A percentile compares a stretch with the other conserved stretches of the same genome.
These are phyloP conservation scores for Paspalum notatum DNA, from an alignment of 176 grass and related monocot genomes.

Conservation along the genomic window DNA sequence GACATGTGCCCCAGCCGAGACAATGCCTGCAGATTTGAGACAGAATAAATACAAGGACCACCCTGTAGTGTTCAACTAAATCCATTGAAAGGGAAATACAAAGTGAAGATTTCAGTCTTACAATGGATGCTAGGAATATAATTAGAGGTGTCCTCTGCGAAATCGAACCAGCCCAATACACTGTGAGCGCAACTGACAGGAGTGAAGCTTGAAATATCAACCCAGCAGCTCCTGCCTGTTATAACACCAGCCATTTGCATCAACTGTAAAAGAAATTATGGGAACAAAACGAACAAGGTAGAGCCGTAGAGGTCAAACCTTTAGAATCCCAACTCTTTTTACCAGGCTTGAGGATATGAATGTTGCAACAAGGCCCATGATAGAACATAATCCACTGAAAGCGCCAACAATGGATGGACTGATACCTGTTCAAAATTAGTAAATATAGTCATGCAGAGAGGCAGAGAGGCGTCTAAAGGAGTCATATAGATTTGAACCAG, in stretches of 20 bases:
- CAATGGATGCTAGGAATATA: constrained; percentile 87
- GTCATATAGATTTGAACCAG: neutral
- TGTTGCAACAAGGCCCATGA: constrained; percentile 95
- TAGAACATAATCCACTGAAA: constrained; percentile 89
- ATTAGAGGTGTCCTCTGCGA: constrained; percentile 63
- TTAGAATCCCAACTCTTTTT: constrained; percentile 93
- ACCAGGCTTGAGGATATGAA: constrained; percentile 86
- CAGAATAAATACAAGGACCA: constrained; percentile 21
- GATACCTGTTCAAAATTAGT: constrained; percentile 60
- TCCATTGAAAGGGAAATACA: constrained; percentile 21
- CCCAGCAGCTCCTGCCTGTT: constrained; percentile 90
- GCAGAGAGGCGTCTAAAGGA: neutral
- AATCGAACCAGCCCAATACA: constrained; percentile 86
- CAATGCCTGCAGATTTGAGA: constrained; percentile 62
- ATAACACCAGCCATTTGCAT: constrained; percentile 28
- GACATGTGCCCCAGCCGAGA: constrained; percentile 96
- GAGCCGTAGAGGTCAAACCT: constrained; percentile 60
- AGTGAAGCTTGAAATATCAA: constrained; percentile 96
- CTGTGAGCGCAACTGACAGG: constrained; percentile 65
- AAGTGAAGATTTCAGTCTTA: constrained; percentile 46
- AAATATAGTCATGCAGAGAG: neutral
- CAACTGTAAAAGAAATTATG: constrained; percentile 15
- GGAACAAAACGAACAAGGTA: constrained; percentile 19
- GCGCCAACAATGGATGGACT: constrained; percentile 87
- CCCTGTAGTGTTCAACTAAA: neutral